Base-by-base conservation (phyloP, 768 basidiomycete species). In the Termitomyces sp. region DNA sequence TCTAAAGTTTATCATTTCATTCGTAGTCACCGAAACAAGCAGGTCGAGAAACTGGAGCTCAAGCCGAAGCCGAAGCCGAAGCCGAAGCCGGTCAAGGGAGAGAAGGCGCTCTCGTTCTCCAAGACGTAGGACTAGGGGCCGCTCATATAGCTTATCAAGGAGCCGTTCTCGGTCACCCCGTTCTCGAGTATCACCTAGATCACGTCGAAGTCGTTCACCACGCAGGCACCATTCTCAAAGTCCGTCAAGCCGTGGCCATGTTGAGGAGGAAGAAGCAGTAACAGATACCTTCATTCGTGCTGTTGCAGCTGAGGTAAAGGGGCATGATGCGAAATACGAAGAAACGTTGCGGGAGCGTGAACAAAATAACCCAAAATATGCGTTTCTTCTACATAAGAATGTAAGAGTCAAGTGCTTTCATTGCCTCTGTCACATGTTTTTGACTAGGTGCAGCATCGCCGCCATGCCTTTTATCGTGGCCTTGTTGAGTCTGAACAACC, bases 231-330 rank as follows among this genome's bases (percentile, higher is more conserved):
- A 76, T 53, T 81, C 80, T 42, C 75, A 79, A 26, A 87, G 87
- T 66, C 85, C 82, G 24, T 74, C 69, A 24, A 72, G 68, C 56
- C 78, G 72, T 33, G 67, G 69, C 16, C 73, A 72, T 33, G 66
- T 75, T 18, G 84, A 83, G 44, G 88, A 88, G 26, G 86, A 82
- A 3, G 83, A 87, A 26, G 80, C 82, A 18, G 88, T 93, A 16
- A 91, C 90, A 5, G 90, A 94, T 56, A 83, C 82, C 13, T 96
- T 98, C 64, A 88, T 99, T 58, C 82, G 86, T 46, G 91, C 89
- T 14, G 93, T 97, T 5, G 93, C 94, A 20, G 82, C 82, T 3
- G 89, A 93, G 70, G 86, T 97, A 12, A 86, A 85, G 65, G 87
- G 89, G 1, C 90, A 94, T 68, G 95, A 88, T 33, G 68, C 74